Evolutionary conservation across 2,329 filamentous ascomycete genomes (phyloP).

Genomic region (Grosmannia huntii): DNA sequence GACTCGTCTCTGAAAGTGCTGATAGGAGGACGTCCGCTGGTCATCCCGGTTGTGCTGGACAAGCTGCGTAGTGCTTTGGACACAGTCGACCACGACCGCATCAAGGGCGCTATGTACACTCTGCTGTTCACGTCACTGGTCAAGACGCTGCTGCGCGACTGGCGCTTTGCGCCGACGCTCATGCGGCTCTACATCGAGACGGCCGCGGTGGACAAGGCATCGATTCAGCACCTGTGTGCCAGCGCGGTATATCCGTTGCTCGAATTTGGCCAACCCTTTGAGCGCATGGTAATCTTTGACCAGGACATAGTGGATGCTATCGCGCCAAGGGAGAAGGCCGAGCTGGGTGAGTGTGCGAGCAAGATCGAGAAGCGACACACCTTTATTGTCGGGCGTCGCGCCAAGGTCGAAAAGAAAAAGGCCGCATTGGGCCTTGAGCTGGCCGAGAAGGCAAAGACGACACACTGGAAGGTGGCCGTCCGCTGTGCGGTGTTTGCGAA

Average conservation of each 20-base stretch:
- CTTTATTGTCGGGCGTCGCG: slow-evolving; percentile 62
- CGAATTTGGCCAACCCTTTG: slow-evolving; percentile 81
- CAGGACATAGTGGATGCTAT: slow-evolving; percentile 58
- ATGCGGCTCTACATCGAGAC: slow-evolving; percentile 85
- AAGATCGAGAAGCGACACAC: slow-evolving; percentile 54
- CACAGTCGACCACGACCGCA: slow-evolving; percentile 71
- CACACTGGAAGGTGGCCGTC: slow-evolving; percentile 94
- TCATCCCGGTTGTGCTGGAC: slow-evolving; percentile 77
- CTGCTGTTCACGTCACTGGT: slow-evolving; percentile 78
- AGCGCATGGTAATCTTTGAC: slow-evolving; percentile 75
- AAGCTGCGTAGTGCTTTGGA: slow-evolving; percentile 68
- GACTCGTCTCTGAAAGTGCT: slow-evolving; percentile 90
- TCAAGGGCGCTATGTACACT: slow-evolving; percentile 90
- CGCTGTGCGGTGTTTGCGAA: slow-evolving; percentile 83
- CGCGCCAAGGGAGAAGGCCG: slow-evolving; percentile 37
- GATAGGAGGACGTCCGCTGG: slow-evolving; percentile 73
- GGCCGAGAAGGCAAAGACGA: slow-evolving; percentile 59
- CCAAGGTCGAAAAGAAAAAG: slow-evolving; percentile 74
- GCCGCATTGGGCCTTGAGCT: slow-evolving; percentile 67
- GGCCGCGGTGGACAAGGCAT: slow-evolving; percentile 81
- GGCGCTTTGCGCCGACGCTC: slow-evolving; percentile 85
- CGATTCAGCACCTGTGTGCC: slow-evolving; percentile 78
- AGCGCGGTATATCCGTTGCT: slow-evolving; percentile 75
- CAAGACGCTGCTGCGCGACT: slow-evolving; percentile 80
- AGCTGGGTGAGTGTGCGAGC: slow-evolving; percentile 40